Evolutionary conservation across 495 filamentous ascomycete genomes (phyloP).

Genomic region (Xylona heveae): DNA sequence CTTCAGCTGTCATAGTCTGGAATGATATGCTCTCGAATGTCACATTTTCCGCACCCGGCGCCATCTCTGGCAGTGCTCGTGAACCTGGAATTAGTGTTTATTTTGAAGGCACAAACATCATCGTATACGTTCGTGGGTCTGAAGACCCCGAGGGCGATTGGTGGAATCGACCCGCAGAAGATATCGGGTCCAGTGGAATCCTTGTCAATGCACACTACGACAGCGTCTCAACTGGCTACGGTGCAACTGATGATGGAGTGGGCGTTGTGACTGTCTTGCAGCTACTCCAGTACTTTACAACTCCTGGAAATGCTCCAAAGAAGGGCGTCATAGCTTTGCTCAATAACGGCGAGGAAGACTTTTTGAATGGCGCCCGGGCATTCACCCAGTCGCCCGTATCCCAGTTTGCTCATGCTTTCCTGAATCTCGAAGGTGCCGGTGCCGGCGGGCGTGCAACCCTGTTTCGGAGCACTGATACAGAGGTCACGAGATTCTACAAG

Average conservation of each 20-base stretch:
- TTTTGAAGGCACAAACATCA: slow-evolving; percentile 82
- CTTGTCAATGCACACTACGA: slow-evolving; percentile 95
- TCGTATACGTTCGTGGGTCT: slow-evolving; percentile 72
- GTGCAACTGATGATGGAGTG: slow-evolving; percentile 86
- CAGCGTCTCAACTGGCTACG: slow-evolving; percentile 75
- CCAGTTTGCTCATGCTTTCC: slow-evolving; percentile 56
- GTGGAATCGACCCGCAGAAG: slow-evolving; percentile 28
- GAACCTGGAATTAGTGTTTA: slow-evolving; percentile 32
- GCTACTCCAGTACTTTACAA: slow-evolving; percentile 73
- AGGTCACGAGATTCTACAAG: slow-evolving; percentile 65
- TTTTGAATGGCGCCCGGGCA: slow-evolving; percentile 71
- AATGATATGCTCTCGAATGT: slow-evolving; percentile 67
- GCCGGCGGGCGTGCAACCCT: slow-evolving; percentile 76
- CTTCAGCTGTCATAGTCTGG: slow-evolving; percentile 39
- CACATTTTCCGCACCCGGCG: slow-evolving; percentile 22
- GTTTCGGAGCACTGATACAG: slow-evolving; percentile 69
- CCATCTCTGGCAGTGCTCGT: slow-evolving; percentile 13
- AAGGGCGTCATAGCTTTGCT: slow-evolving; percentile 66
- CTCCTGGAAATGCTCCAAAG: slow-evolving; percentile 49
- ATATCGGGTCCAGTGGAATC: slow-evolving; percentile 36
- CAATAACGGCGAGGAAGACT: slow-evolving; percentile 96
- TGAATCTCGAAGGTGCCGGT: slow-evolving; percentile 90
- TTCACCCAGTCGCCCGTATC: slow-evolving; percentile 66
- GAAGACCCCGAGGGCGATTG: slow-evolving; percentile 44
- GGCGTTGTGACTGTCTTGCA: slow-evolving; percentile 74